Evolutionary conservation across 306 rosid species (phyloP).

Genomic region (Vicia sativa): DNA sequence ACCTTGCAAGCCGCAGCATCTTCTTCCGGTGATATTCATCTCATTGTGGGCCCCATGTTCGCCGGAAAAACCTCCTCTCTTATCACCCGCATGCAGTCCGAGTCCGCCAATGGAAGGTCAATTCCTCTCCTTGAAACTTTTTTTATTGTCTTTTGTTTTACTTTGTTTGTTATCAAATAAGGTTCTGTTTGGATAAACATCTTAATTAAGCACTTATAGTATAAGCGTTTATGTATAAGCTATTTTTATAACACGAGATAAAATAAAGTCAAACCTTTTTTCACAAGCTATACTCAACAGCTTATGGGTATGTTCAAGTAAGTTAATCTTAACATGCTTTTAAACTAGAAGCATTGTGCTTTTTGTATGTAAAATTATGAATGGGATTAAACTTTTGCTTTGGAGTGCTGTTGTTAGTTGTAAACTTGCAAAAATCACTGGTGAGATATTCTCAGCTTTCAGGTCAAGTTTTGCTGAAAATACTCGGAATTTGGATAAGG

Average conservation of each 20-base stretch:
- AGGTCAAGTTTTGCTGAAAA: conserved; percentile 53
- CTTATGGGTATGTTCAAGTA: too few relatives aligned
- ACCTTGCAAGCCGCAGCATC: conserved; percentile 38
- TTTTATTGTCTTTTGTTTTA: background rate
- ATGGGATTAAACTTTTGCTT: conserved; percentile 18
- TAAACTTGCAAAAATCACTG: conserved; percentile 45
- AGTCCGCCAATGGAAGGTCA: conserved; percentile 74
- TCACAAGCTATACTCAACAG: background rate
- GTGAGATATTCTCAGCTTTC: conserved; percentile 71
- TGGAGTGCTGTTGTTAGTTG: conserved; percentile 33
- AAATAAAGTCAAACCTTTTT: background rate
- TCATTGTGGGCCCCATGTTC: conserved; percentile 90
- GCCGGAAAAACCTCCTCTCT: conserved; percentile 90
- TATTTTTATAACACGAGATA: background rate
- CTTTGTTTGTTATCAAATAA: too few relatives aligned
- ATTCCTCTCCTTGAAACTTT: background rate
- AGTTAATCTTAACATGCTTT: background rate
- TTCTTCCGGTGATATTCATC: conserved; percentile 77
- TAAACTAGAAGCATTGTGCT: conserved; percentile 6
- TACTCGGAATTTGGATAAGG: conserved; percentile 49
- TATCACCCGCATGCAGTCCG: conserved; percentile 73
- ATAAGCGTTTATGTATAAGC: background rate
- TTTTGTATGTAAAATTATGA: conserved; percentile 31
- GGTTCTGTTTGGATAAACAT: background rate
- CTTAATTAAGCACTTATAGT: background rate